Evolutionary conservation across 2,329 filamentous ascomycete species (phyloP), one percentile per base, ranked within the genome.

Genomic region (Aschersonia sp.): DNA sequence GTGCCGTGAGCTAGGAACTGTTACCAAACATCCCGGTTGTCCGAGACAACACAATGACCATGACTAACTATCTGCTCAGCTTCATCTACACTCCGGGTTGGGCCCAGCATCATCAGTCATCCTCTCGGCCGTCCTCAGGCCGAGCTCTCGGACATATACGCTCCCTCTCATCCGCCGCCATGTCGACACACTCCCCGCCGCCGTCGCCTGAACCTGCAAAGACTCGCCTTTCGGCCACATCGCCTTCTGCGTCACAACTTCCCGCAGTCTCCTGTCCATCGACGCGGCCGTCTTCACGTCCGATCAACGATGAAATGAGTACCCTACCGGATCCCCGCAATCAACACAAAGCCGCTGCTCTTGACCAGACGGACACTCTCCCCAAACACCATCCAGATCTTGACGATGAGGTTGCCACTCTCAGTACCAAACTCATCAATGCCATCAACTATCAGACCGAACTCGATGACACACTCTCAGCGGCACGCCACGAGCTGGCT

Each of bases 401-500:
- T 29, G 73, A 73, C 53, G 70, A 76, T 49, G 92, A 97, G 65
- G 87, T 98, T 31, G 86, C 90, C 6, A 81, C 86, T 6, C 72
- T 98, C 33, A 97, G 88, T 66, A 90, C 88, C 45, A 98, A 98
- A 65, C 79, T 98, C 53, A 90, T 98, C 57, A 90, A 92, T 60
- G 90, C 92, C 43, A 96, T 98, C 66, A 98, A 98, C 62, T 85
- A 94, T 63, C 89, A 96, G 65, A 96, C 89, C 6, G 82, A 78
- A 29, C 75, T 98, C 43, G 92, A 97, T 64, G 92, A 98, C 63
- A 85, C 80, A 9, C 72, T 98, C 14, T 83, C 87, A 45, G 81
- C 80, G 46, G 85, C 88, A 12, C 79, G 88, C 39, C 83, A 89
- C 61, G 88, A 97, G 60, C 70, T 97, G 44, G 87, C 94, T 47